Evolutionary conservation across 108 stramenopile genomes (phyloP).

Genomic region (Skeletonema costatum): DNA sequence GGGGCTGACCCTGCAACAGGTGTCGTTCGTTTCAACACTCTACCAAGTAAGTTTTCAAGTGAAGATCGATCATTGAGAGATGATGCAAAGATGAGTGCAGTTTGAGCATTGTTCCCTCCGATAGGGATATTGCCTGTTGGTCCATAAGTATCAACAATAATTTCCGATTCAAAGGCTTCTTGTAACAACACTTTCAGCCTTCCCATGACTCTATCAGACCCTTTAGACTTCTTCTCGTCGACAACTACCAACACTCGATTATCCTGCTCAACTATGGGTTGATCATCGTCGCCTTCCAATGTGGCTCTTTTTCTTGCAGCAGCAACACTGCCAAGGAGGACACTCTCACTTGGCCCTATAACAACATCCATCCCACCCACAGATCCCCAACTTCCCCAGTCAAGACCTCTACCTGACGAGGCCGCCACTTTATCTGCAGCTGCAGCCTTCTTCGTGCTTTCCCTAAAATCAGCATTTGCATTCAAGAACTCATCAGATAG

Average conservation of each 20-base stretch:
- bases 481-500: constrained; percentile 59
- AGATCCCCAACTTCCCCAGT: constrained; percentile 55
- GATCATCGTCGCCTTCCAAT: constrained; percentile 2
- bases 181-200: constrained; percentile 14
- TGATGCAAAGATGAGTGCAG: constrained; percentile 66
- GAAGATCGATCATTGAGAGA: constrained; percentile 50
- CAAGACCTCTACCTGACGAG: constrained; percentile 48
- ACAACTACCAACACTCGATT: constrained; percentile 39
- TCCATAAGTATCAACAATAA: constrained; percentile 51
- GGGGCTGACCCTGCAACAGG: constrained; percentile 41
- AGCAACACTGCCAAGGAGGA: constrained; percentile 50
- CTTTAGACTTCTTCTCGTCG: constrained; percentile 46
- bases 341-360: constrained; percentile 22
- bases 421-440: constrained; percentile 57
- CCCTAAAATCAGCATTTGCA: constrained; percentile 20
- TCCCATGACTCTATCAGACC: constrained; percentile 21
- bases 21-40: constrained; percentile 65
- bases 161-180: constrained; percentile 21
- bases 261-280: background rate
- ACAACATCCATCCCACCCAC: constrained; percentile 41
- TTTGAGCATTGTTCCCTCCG: constrained; percentile 68
- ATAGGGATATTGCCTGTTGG: constrained; percentile 72
- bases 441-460: constrained; percentile 42
- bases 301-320: constrained; percentile 17
- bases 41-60: constrained; percentile 58